A percentile compares a stretch with the other conserved stretches of the same genome.
These are phyloP conservation scores for Colletotrichum sp. DNA, from an alignment of 2,329 filamentous ascomycete species.

Conservation along the genomic window DNA sequence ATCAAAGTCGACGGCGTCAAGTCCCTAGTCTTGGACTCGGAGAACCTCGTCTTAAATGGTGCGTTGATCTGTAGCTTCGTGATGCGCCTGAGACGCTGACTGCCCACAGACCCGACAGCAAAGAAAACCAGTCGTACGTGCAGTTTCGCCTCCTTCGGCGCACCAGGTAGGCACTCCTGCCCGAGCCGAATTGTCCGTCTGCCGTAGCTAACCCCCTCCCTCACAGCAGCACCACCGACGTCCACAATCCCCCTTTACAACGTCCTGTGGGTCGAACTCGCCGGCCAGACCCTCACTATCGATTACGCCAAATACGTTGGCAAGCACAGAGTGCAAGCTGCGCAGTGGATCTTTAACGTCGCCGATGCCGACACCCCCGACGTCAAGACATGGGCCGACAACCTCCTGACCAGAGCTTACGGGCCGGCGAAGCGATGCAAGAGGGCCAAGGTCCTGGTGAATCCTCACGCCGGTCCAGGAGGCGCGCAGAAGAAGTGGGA, in stretches of 20 bases:
- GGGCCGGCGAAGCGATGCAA: conserved; percentile 70
- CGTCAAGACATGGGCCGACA: conserved; percentile 65
- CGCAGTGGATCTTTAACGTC: conserved; percentile 61
- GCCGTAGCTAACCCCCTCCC: background rate
- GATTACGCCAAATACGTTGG: conserved; percentile 70
- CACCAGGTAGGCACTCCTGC: conserved; percentile 1
- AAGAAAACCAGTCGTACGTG: conserved; percentile 24
- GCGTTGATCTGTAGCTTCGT: conserved; percentile 18
- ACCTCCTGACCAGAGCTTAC: conserved; percentile 74
- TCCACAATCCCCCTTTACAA: conserved; percentile 76
- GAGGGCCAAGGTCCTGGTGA: conserved; percentile 86
- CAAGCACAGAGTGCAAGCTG: conserved; percentile 64
- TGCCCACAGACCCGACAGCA: background rate
- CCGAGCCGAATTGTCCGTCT: background rate
- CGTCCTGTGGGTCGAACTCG: conserved; percentile 79
- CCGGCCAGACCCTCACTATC: conserved; percentile 67
- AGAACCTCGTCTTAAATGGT: conserved; percentile 39
- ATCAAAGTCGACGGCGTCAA: conserved; percentile 32
- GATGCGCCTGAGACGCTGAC: conserved; percentile 8
- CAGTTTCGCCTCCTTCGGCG: conserved; percentile 16
- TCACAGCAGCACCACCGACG: conserved; percentile 13
- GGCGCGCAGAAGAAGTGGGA: conserved; percentile 75
- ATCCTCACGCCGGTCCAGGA: conserved; percentile 89
- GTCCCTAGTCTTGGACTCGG: conserved; percentile 34
- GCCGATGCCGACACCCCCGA: conserved; percentile 43